Base-by-base conservation (phyloP, 257 asterid genomes). In the Primulina tabacum region DNA sequence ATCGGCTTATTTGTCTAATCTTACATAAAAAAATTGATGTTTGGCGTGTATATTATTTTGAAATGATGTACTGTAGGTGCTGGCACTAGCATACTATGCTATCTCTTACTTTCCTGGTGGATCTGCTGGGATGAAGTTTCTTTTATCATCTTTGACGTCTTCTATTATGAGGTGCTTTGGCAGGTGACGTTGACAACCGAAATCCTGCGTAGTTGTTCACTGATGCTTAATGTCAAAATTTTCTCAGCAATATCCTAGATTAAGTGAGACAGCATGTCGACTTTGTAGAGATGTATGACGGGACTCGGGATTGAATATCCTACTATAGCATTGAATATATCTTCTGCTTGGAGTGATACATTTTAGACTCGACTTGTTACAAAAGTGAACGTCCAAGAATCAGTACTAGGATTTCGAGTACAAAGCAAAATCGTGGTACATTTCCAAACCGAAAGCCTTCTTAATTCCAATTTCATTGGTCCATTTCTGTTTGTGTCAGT, bases 71-170 rank as follows among this genome's bases (percentile, higher is more conserved):
- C 1, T 76, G 79, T 76, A 92, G 98, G 90, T 92, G 69, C 72
- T 92, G 83, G 92, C 97, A 35, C 84, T 92, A 58, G 85, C 89
- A 71, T 90, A 92, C 84, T 92, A 92, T 58, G 88, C 92, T 9
- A 80, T 92, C 62, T 92, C 98, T 34, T 92, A 92, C 84, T 92
- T 92, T 72, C 98, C 98, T 6, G 98, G 98, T 66, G 98, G 98
- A 75, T 88, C 96, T 58, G 64, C 95, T 37, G 98, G 98, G 76
- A 77, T 92, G 79, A 92, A 88, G 86, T 92, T 92, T 77, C 68
- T 92, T 60, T 74, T 92, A 21, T 88, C 98, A 12, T 92, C 95
- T 52, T 76, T 90, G 83, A 83, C 89, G 21, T 85, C 97, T 52
- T 76, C 96, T 20, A 33, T 90, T 26, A 30, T 83, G 77, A 88